phyloP scores from a whole-genome alignment of 352 stramenopile species.

The Globisporangium megalacanthum region DNA sequence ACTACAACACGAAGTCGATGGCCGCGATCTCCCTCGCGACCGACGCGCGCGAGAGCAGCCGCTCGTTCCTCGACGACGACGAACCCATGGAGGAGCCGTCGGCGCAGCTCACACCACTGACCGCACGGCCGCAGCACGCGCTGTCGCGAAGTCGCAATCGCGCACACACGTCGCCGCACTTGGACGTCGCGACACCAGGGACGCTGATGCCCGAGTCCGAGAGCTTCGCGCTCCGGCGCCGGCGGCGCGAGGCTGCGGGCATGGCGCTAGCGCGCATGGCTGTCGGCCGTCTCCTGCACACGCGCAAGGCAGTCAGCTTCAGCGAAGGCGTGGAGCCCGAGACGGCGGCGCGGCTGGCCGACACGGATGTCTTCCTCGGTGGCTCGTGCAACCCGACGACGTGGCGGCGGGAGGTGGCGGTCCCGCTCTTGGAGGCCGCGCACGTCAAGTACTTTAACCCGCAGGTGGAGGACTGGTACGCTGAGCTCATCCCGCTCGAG shows the following conservation, averaged over 20 bases:
- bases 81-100: not conserved
- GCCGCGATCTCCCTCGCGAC: no score
- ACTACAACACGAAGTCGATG: no score
- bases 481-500: conserved; percentile 81
- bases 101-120: not conserved
- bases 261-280: conserved; percentile 13
- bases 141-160: conserved; percentile 37
- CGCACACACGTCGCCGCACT: conserved; percentile 63
- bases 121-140: conserved; percentile 29
- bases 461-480: conserved; percentile 87
- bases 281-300: conserved; percentile 11
- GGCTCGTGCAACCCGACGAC: conserved; percentile 88
- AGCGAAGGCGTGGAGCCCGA: conserved; percentile 35
- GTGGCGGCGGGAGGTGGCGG: conserved; percentile 72
- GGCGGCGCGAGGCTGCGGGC: conserved; percentile 13
- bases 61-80: no score
- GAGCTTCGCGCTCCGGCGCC: conserved; percentile 9
- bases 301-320: conserved; percentile 50
- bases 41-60: no score
- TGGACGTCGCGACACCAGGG: conserved; percentile 39
- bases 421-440: conserved; percentile 65
- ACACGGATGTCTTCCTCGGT: conserved; percentile 74
- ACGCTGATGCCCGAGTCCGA: conserved; percentile 14
- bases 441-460: conserved; percentile 83
- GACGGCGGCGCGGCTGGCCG: conserved; percentile 21